Conservation (phyloP, 805 yeast genomes). For the Tetrapisispora pingtungensis region DNA sequence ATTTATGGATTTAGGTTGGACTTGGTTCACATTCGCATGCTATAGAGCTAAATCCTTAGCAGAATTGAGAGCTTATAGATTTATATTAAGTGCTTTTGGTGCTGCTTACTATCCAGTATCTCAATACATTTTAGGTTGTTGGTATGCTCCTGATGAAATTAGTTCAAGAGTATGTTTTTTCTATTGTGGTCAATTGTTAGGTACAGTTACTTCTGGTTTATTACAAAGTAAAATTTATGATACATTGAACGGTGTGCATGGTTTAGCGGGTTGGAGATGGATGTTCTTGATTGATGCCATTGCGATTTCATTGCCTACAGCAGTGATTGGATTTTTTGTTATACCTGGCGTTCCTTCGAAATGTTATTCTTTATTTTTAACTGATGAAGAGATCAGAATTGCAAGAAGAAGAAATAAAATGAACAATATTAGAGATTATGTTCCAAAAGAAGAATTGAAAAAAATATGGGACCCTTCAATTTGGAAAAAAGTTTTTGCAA, state of each 20-base stretch:
- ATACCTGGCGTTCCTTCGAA: conserved; percentile 54
- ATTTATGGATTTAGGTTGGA: conserved; percentile 56
- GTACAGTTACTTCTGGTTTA: conserved; percentile 48
- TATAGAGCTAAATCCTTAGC: conserved; percentile 40
- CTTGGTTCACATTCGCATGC: conserved; percentile 49
- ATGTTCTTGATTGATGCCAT: conserved; percentile 55
- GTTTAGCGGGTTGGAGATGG: conserved; percentile 58
- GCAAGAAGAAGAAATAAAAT: conserved; percentile 37
- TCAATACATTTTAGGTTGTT: conserved; percentile 49
- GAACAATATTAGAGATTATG: conserved; percentile 26
- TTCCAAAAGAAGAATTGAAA: conserved; percentile 19
- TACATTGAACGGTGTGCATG: conserved; percentile 35
- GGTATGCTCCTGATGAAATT: conserved; percentile 51
- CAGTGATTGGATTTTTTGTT: conserved; percentile 37
- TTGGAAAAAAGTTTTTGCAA: conserved; percentile 44
- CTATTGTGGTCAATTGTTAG: conserved; percentile 41
- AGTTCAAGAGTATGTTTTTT: conserved; percentile 54
- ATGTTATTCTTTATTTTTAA: conserved; percentile 44
- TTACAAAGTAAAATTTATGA: conserved; percentile 37
- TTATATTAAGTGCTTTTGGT: conserved; percentile 61
- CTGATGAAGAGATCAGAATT: conserved; percentile 49
- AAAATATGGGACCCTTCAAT: conserved; percentile 31
- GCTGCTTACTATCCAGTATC: conserved; percentile 57
- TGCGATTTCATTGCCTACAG: conserved; percentile 38
- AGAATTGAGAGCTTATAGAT: conserved; percentile 51